Evolutionary conservation across 495 filamentous ascomycete genomes (phyloP).

Genomic region (Hyaloscypha finlandica): DNA sequence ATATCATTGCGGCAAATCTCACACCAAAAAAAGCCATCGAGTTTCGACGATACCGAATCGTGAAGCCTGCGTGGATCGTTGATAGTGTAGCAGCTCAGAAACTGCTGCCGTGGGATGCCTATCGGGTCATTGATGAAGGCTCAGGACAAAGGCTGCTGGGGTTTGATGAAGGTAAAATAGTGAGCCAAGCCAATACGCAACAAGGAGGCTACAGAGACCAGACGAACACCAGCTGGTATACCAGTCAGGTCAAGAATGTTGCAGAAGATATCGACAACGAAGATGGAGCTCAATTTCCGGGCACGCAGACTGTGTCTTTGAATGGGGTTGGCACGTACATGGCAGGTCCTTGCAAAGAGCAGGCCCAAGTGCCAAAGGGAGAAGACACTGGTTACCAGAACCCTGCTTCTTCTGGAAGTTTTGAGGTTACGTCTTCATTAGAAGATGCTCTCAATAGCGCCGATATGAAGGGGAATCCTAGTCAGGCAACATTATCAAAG

Average conservation of each 20-base stretch:
- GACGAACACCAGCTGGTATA: conserved; percentile 77
- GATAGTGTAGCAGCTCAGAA: conserved; percentile 82
- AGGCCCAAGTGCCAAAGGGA: not conserved
- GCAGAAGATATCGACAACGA: conserved; percentile 31
- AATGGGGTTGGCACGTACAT: conserved; percentile 9
- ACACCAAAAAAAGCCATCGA: conserved; percentile 91
- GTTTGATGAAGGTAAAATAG: conserved; percentile 68
- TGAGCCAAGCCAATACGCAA: conserved; percentile 61
- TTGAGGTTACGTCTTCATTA: conserved; percentile 34
- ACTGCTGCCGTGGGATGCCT: conserved; percentile 82
- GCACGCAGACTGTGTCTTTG: conserved; percentile 9
- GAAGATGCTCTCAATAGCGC: conserved; percentile 32
- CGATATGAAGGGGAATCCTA: not conserved
- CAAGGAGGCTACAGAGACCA: conserved; percentile 71
- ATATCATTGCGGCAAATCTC: conserved; percentile 88
- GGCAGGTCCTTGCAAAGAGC: not conserved
- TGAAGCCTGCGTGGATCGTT: conserved; percentile 94
- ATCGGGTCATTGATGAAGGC: conserved; percentile 78
- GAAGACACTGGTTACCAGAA: not conserved
- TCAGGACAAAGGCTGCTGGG: conserved; percentile 74
- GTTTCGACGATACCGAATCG: conserved; percentile 82
- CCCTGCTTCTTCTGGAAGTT: conserved; percentile 25
- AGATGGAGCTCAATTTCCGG: conserved; percentile 22
- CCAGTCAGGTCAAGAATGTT: conserved; percentile 56
- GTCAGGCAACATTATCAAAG: not conserved